phyloP scores from a whole-genome alignment of 2,329 filamentous ascomycete genomes.

The Fulvia fulva region DNA sequence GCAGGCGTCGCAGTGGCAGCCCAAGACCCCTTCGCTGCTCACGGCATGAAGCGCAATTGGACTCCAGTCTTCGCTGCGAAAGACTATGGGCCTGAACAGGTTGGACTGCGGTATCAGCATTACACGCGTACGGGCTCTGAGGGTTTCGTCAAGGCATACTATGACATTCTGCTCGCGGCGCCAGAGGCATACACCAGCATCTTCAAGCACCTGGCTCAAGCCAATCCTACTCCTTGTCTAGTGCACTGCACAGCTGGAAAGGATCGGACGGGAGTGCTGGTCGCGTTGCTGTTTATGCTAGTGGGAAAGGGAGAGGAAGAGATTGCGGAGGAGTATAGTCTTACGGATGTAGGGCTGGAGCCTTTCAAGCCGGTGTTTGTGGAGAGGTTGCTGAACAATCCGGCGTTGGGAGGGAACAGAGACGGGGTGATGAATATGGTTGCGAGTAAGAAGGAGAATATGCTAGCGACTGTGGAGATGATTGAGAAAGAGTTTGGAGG shows the following conservation, averaged over 20 bases:
- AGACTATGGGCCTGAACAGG: conserved; percentile 59
- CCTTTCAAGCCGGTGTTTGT: conserved; percentile 45
- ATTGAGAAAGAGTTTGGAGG: conserved; percentile 60
- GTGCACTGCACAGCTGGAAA: conserved; percentile 76
- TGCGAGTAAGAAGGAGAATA: conserved; percentile 47
- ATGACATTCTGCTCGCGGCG: conserved; percentile 55
- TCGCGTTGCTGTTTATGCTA: conserved; percentile 61
- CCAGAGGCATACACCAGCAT: conserved; percentile 56
- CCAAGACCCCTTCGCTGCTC: conserved; percentile 32
- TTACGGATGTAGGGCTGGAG: conserved; percentile 60
- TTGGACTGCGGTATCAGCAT: conserved; percentile 58
- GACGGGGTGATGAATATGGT: conserved; percentile 45
- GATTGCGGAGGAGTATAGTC: conserved; percentile 65
- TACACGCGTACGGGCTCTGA: conserved; percentile 55
- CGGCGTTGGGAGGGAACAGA: conserved; percentile 46
- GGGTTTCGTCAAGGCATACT: conserved; percentile 63
- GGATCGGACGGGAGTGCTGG: conserved; percentile 69
- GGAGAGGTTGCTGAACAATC: conserved; percentile 50
- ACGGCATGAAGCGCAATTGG: conserved; percentile 55
- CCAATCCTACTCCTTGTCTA: conserved; percentile 50
- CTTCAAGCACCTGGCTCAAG: conserved; percentile 53
- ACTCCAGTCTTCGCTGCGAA: conserved; percentile 61
- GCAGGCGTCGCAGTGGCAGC: conserved; percentile 25
- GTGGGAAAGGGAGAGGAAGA: conserved; percentile 57
- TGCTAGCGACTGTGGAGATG: conserved; percentile 50